Percentiles rank a stretch among this genome's conserved stretches.
These are phyloP conservation scores for Oryza brachyantha DNA, from an alignment of 176 grass and related monocot genomes.

Conservation along the genomic window DNA sequence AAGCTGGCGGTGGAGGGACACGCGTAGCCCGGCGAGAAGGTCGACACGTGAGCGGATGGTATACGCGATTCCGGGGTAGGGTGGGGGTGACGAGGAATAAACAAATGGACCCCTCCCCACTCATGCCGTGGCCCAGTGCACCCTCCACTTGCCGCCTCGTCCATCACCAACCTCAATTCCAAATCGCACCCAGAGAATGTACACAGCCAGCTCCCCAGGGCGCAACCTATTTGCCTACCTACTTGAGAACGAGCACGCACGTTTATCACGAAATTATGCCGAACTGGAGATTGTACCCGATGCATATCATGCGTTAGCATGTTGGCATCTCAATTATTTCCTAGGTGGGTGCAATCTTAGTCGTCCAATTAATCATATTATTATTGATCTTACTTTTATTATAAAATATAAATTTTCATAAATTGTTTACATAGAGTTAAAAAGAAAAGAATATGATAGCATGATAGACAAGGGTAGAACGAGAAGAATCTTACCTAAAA, in stretches of 20 bases:
- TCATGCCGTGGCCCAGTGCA: conserved; percentile 17
- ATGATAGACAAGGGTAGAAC: no score
- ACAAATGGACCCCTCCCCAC: neutral
- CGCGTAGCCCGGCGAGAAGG: neutral
- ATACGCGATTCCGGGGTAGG: no score
- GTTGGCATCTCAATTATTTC: neutral
- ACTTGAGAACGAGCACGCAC: neutral
- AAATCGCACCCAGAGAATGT: neutral
- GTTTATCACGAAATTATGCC: neutral
- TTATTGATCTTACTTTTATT: no score
- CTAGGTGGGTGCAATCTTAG: no score
- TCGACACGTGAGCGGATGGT: conserved; percentile 20
- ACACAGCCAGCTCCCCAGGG: no score
- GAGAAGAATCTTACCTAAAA: no score
- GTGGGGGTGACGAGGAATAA: conserved; percentile 31
- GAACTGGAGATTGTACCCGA: neutral
- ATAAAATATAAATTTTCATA: no score
- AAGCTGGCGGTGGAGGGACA: neutral
- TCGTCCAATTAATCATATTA: neutral
- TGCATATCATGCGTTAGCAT: neutral
- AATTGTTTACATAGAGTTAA: no score
- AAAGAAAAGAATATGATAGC: no score
- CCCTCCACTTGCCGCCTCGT: conserved; percentile 20
- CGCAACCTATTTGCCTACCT: no score
- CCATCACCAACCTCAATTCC: neutral